phyloP scores from a whole-genome alignment of 768 basidiomycete genomes.

The Phylloporus rhodoxanthus region DNA sequence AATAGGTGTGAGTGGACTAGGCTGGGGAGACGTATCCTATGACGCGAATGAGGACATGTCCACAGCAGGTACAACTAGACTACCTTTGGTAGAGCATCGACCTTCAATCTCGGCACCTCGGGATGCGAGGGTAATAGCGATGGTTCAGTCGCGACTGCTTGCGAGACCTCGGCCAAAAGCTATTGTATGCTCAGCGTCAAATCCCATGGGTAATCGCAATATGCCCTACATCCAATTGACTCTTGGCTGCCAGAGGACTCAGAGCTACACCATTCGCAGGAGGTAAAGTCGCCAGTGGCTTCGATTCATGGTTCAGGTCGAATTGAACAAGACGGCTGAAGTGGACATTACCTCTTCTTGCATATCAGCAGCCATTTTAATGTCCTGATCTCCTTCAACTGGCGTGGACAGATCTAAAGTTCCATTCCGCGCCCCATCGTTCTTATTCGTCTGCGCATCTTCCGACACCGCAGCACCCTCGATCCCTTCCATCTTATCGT shows the following conservation, averaged over 20 bases:
- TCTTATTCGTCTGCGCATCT: background rate
- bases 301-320: background rate
- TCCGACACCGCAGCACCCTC: background rate
- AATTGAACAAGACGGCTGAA: background rate
- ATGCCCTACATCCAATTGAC: conserved; percentile 25
- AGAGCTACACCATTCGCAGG: background rate
- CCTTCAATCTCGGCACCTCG: conserved; percentile 16
- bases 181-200: conserved; percentile 16
- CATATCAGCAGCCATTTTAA: conserved; percentile 14
- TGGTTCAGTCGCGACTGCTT: conserved; percentile 26
- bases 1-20: conserved; percentile 21
- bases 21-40: conserved; percentile 15
- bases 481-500: conserved; percentile 18
- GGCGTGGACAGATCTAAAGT: background rate
- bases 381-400: conserved; percentile 2
- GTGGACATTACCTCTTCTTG: conserved; percentile 20
- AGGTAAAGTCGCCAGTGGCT: conserved; percentile 6
- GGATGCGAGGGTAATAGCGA: conserved; percentile 24
- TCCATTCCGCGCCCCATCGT: background rate
- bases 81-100: conserved; percentile 14
- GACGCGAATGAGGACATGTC: background rate
- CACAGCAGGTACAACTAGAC: background rate
- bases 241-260: conserved; percentile 18
- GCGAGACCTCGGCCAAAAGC: conserved; percentile 27
- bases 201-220: conserved; percentile 8